These are phyloP conservation scores for Boletus tylopilopsis DNA, from an alignment of 768 basidiomycete species.

Conservation along the genomic window DNA sequence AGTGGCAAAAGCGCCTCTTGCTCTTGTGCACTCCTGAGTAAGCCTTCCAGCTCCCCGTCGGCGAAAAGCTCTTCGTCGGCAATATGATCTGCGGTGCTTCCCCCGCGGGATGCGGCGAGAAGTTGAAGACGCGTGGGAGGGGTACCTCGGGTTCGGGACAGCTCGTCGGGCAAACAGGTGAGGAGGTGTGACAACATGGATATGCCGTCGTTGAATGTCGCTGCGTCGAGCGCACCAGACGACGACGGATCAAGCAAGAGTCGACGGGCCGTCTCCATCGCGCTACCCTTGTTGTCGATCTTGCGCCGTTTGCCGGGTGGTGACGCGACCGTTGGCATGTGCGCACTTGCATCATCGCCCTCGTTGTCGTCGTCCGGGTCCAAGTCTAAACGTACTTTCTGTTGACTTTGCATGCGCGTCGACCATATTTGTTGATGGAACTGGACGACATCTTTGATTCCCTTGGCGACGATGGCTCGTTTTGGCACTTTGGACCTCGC, in stretches of 20 bases:
- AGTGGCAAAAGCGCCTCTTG: constrained; percentile 37
- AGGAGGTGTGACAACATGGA: constrained; percentile 54
- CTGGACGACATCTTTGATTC: constrained; percentile 64
- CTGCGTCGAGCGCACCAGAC: constrained; percentile 18
- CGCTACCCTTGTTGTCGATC: constrained; percentile 16
- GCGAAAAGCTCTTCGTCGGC: constrained; percentile 70
- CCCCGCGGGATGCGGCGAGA: constrained; percentile 55
- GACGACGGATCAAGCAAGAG: constrained; percentile 61
- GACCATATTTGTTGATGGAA: constrained; percentile 63
- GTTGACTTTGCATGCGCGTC: constrained; percentile 35
- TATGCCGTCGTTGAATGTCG: constrained; percentile 10
- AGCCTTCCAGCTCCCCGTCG: constrained; percentile 61
- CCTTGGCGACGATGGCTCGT: constrained; percentile 61
- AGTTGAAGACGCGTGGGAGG: constrained; percentile 65
- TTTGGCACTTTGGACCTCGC: constrained; percentile 61
- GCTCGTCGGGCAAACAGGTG: constrained; percentile 36
- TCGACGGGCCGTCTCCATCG: constrained; percentile 45
- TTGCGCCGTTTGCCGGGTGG: constrained; percentile 32
- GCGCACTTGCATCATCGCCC: constrained; percentile 16
- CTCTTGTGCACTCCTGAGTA: constrained; percentile 55
- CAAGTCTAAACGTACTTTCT: constrained; percentile 37
- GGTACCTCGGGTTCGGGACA: constrained; percentile 23
- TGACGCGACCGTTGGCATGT: constrained; percentile 7
- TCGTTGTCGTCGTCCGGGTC: constrained; percentile 35
- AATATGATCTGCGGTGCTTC: constrained; percentile 46